Evolutionary conservation across 805 yeast species (phyloP).

Genomic region (Candida germanica): DNA sequence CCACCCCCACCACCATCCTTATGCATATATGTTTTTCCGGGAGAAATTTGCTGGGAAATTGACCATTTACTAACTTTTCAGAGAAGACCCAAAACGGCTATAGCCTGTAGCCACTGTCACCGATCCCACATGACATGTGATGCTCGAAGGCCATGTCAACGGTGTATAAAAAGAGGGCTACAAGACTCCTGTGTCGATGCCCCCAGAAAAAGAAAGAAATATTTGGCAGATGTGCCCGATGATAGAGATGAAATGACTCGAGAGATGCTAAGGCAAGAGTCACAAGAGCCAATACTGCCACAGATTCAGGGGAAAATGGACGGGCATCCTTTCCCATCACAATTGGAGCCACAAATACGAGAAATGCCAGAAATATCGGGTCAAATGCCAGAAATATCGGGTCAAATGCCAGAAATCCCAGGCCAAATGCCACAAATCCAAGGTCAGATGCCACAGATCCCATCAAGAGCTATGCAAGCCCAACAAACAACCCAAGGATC

Average conservation of each 20-base stretch:
- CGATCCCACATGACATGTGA: conserved; percentile 92
- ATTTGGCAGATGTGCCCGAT: conserved; percentile 58
- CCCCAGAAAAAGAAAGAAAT: conserved; percentile 81
- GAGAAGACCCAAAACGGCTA: conserved; percentile 61
- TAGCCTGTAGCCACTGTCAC: conserved; percentile 92
- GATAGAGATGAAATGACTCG: too few species aligned
- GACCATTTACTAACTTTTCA: conserved; percentile 12
- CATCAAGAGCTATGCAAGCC: background rate
- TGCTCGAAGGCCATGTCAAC: conserved; percentile 71
- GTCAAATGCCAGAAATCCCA: background rate
- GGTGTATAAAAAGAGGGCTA: conserved; percentile 72
- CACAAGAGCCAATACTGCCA: too few species aligned
- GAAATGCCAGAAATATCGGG: background rate
- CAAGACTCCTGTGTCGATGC: conserved; percentile 80
- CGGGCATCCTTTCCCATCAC: too few species aligned
- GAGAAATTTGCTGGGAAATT: too few species aligned
- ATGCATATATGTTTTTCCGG: too few species aligned
- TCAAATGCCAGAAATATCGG: background rate
- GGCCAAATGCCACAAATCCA: background rate
- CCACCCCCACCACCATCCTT: too few species aligned
- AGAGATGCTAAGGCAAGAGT: too few species aligned
- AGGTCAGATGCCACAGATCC: background rate
- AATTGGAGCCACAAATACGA: background rate
- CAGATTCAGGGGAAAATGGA: too few species aligned
- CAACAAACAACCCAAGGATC: background rate